Percentiles rank a stretch among this genome's conserved stretches.
phyloP scores from a whole-genome alignment of 305 asterid species.

The Striga hermonthica region DNA sequence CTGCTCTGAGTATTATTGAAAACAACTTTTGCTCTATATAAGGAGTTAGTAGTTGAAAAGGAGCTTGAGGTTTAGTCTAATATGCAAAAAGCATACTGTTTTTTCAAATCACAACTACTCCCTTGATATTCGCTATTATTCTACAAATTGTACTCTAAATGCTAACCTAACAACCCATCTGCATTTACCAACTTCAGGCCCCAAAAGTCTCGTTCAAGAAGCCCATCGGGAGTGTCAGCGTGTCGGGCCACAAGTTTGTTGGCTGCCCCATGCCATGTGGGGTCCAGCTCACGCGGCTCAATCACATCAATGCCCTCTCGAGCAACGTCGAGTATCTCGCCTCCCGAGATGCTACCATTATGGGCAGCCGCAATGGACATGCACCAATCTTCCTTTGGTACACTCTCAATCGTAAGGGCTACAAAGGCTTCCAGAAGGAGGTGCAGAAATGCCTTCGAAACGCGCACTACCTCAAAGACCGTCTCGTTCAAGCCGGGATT shows the following conservation, averaged over 20 bases:
- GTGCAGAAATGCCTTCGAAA: conserved; percentile 84
- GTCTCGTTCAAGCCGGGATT: conserved; percentile 65
- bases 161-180: too few relatives aligned
- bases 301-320: conserved; percentile 66
- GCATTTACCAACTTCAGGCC: conserved; percentile 46
- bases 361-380: conserved; percentile 96
- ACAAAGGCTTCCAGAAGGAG: conserved; percentile 89
- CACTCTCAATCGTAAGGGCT: conserved; percentile 82
- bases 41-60: too few relatives aligned
- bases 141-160: too few relatives aligned
- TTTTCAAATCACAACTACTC: too few relatives aligned
- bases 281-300: conserved; percentile 67
- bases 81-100: too few relatives aligned
- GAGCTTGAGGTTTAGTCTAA: too few relatives aligned
- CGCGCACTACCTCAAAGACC: conserved; percentile 78
- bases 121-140: too few relatives aligned
- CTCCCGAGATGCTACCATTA: conserved; percentile 88
- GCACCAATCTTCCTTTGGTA: conserved; percentile 94
- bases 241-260: conserved; percentile 93
- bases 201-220: conserved; percentile 85
- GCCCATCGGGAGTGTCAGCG: conserved; percentile 92
- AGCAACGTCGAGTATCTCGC: conserved; percentile 90
- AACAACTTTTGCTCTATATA: too few relatives aligned
- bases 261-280: conserved; percentile 99
- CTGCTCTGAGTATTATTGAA: not conserved